Evolutionary conservation across 2,329 filamentous ascomycete species (phyloP), one percentile per base, ranked within the genome.

Genomic region (Keithomyces neogunnii): DNA sequence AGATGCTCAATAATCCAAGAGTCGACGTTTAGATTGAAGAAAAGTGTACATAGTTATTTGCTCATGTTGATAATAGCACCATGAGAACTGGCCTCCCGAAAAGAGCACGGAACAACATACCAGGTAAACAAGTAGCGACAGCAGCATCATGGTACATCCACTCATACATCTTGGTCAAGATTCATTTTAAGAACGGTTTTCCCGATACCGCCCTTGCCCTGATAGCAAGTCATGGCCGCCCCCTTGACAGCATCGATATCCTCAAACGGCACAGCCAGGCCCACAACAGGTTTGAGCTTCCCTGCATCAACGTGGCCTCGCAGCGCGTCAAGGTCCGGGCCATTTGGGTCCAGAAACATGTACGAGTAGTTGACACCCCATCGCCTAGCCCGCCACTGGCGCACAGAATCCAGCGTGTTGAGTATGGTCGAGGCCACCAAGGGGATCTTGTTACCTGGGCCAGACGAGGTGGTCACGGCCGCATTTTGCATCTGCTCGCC

Each of bases 141-240:
- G 19, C 19, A 19, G 19, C 19, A 19, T 19, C 19, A 19, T 19
- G 19, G 19, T 19, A 19, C 19, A 19, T 19, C 19, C 19, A 19
- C 19, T 19, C 19, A 19, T 5, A 13, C 8, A 39, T 19, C 39
- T 42, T 26, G 28, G 10, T 42, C 28, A 26, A 48, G 28, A 11
- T 39, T 38, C 36, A 53, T 45, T 32, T 54, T 52, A 40, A 56
- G 46, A 3, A 74, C 68, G 47, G 66, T 61, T 56, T 73, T 74
- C 10, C 70, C 71, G 33, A 73, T 45, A 1, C 68, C 70, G 1
- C 71, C 71, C 48, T 69, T 69, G 10, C 61, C 66, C 33, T 63
- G 60, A 48, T 66, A 66, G 31, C 69, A 68, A 56, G 45, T 65
- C 56, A 52, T 69, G 71, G 5, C 49, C 5, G 64, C 70, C 48